These are phyloP conservation scores for Fusarium hainanense DNA, from an alignment of 2,329 filamentous ascomycete genomes.

Conservation along the genomic window DNA sequence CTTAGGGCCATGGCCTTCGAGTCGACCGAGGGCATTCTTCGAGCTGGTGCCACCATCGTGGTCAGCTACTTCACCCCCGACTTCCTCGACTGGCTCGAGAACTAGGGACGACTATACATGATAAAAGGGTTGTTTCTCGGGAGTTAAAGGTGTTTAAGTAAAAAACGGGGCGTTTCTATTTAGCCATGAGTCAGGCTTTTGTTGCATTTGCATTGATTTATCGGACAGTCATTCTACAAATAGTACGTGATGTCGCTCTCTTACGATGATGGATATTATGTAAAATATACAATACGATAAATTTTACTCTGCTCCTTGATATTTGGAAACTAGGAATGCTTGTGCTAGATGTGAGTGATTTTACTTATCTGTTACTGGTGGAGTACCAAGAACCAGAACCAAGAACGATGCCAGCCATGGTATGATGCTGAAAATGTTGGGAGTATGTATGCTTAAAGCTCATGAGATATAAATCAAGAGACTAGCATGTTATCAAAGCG, in stretches of 20 bases:
- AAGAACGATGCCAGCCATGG: not conserved
- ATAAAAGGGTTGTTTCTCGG: slow-evolving; percentile 4
- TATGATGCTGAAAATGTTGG: not conserved
- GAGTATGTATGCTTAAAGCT: not conserved
- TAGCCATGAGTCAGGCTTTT: slow-evolving; percentile 21
- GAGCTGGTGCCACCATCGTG: slow-evolving; percentile 92
- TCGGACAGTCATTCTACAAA: not conserved
- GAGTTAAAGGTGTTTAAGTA: slow-evolving; percentile 20
- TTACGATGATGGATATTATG: not conserved
- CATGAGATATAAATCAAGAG: not conserved
- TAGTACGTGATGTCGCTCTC: slow-evolving; percentile 1
- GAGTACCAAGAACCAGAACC: not conserved
- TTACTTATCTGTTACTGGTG: not conserved
- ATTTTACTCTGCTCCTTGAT: not conserved
- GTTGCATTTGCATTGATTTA: slow-evolving; percentile 1
- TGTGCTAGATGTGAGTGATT: not conserved
- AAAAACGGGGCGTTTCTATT: slow-evolving; percentile 19
- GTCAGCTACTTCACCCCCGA: slow-evolving; percentile 94
- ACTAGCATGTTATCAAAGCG: not conserved
- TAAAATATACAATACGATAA: not conserved
- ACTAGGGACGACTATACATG: slow-evolving; percentile 49
- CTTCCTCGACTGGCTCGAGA: slow-evolving; percentile 74
- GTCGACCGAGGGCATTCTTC: slow-evolving; percentile 89
- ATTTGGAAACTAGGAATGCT: not conserved
- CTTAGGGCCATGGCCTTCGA: slow-evolving; percentile 95